Conservation (phyloP, 768 basidiomycete species). For the Russula sp. region DNA sequence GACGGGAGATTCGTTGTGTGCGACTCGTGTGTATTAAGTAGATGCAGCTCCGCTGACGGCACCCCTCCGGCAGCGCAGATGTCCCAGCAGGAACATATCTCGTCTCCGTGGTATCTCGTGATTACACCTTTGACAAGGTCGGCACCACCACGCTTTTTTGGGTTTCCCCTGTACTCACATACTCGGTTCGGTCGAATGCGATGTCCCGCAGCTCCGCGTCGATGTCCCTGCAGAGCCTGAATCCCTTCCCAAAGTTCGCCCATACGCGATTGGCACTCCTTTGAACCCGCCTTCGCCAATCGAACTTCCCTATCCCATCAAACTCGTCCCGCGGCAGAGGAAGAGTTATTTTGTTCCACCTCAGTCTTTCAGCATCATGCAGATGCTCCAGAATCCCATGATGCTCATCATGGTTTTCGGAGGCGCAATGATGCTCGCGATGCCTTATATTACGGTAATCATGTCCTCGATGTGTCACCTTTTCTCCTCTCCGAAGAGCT, state of each 20-base stretch:
- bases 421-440: slow-evolving; percentile 58
- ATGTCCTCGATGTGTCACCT: neutral
- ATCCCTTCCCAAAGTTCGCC: slow-evolving; percentile 43
- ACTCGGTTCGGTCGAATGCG: neutral
- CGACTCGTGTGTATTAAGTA: slow-evolving; percentile 21
- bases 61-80: slow-evolving; percentile 41
- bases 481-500: neutral
- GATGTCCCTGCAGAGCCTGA: slow-evolving; percentile 45
- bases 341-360: slow-evolving; percentile 59
- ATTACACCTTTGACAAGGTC: slow-evolving; percentile 67
- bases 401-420: slow-evolving; percentile 69
- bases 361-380: slow-evolving; percentile 65
- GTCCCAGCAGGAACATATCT: slow-evolving; percentile 64
- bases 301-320: slow-evolving; percentile 54
- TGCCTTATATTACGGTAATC: slow-evolving; percentile 70
- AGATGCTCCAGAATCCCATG: slow-evolving; percentile 81
- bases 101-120: slow-evolving; percentile 58
- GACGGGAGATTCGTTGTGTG: slow-evolving; percentile 66
- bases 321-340: slow-evolving; percentile 46
- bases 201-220: slow-evolving; percentile 48
- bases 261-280: slow-evolving; percentile 64
- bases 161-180: neutral
- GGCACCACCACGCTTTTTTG: neutral
- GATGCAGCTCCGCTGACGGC: neutral
- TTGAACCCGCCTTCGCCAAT: slow-evolving; percentile 49